These are phyloP conservation scores for Phoma sp. DNA, from an alignment of 2,329 filamentous ascomycete genomes.

Conservation along the genomic window DNA sequence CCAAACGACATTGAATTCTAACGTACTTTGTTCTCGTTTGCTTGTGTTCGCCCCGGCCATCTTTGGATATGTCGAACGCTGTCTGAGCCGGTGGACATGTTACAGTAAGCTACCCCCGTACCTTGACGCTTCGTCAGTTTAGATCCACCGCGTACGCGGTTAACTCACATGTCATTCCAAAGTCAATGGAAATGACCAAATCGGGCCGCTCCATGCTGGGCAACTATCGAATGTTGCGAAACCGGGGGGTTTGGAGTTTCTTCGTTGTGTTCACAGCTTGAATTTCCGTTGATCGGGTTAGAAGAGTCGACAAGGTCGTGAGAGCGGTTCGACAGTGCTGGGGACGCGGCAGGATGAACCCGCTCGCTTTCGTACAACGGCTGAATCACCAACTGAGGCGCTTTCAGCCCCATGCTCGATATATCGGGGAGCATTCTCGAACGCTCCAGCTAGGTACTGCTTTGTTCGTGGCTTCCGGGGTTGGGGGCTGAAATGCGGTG, in stretches of 20 bases:
- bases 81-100: constrained; percentile 44
- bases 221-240: no score
- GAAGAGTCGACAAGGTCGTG: no score
- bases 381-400: background rate
- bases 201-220: constrained; percentile 23
- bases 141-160: background rate
- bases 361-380: no score
- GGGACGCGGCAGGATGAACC: no score
- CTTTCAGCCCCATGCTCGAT: background rate
- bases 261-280: no score
- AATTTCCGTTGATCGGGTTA: no score
- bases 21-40: constrained; percentile 58
- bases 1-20: no score
- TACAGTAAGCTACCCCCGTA: constrained; percentile 49
- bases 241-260: no score
- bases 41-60: constrained; percentile 62
- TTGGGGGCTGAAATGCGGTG: background rate
- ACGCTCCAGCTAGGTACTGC: background rate
- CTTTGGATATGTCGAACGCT: constrained; percentile 51
- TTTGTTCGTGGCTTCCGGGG: background rate
- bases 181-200: constrained; percentile 43
- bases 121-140: constrained; percentile 24
- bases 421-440: background rate
- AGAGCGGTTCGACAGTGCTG: no score
- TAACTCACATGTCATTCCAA: constrained; percentile 48